A percentile compares a stretch with the other conserved stretches of the same genome.
These are phyloP conservation scores for Calophaca sinica DNA, from an alignment of 306 rosid species.

Conservation along the genomic window DNA sequence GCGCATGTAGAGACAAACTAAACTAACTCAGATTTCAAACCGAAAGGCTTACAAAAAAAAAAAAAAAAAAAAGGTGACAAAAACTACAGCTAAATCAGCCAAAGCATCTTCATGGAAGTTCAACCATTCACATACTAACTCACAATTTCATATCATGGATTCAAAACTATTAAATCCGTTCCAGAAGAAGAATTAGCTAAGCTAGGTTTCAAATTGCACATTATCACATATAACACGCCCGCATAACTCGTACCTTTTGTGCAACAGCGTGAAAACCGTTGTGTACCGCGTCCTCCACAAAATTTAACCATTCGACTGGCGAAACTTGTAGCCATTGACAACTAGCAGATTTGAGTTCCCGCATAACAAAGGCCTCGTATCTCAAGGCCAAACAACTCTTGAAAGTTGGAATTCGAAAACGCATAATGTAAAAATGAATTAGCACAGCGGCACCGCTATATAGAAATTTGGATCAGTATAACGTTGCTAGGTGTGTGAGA, in stretches of 20 bases:
- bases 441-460: not conserved
- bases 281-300: constrained; percentile 64
- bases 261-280: constrained; percentile 69
- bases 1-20: constrained; percentile 19
- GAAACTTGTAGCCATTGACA: constrained; percentile 66
- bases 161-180: constrained; percentile 15
- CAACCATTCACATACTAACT: not conserved
- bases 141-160: not conserved
- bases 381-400: constrained; percentile 93
- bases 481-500: not conserved
- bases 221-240: not conserved
- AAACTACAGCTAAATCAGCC: constrained; percentile 15
- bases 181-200: not conserved
- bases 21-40: constrained; percentile 6
- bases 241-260: constrained; percentile 51
- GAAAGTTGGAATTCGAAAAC: constrained; percentile 19
- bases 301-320: constrained; percentile 69
- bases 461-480: not conserved
- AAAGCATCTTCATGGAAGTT: not conserved
- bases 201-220: not conserved
- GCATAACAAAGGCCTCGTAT: constrained; percentile 81
- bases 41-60: not conserved
- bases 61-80: not conserved
- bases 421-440: not conserved
- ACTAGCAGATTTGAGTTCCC: constrained; percentile 62